A percentile compares a stretch with the other conserved stretches of the same genome.
phyloP scores from a whole-genome alignment of 441 rosid genomes.

The Caryocar brasiliense region DNA sequence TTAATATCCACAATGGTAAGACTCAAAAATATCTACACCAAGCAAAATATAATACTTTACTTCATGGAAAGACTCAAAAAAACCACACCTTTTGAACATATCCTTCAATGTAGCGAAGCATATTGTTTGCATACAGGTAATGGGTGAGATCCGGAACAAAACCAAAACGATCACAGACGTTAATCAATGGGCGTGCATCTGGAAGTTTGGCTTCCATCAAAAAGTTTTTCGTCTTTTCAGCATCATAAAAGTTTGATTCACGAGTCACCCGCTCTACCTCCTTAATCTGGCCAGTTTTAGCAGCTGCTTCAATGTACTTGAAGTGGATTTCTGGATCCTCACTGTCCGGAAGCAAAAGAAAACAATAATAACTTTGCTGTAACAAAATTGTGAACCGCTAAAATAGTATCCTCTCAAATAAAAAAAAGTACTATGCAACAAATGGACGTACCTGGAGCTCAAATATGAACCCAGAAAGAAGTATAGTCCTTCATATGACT shows the following conservation, averaged over 20 bases:
- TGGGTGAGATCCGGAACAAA: constrained; percentile 97
- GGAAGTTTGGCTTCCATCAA: constrained; percentile 97
- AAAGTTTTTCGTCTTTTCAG: constrained; percentile 92
- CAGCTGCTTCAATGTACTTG: constrained; percentile 95
- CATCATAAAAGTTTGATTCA: constrained; percentile 87
- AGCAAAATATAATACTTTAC: no score
- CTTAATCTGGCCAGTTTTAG: constrained; percentile 93
- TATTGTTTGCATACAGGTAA: constrained; percentile 89
- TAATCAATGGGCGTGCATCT: constrained; percentile 80
- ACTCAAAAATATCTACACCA: constrained; percentile 30
- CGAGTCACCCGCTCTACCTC: constrained; percentile 98
- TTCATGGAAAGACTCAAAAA: not conserved
- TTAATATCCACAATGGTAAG: not conserved
- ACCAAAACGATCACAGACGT: constrained; percentile 98
- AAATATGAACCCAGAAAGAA: constrained; percentile 91
- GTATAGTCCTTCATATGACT: constrained; percentile 94
- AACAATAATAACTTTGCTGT: not conserved
- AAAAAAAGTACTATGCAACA: not conserved
- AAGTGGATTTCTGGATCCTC: constrained; percentile 94
- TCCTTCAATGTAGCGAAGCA: constrained; percentile 98
- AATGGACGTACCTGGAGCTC: constrained; percentile 70
- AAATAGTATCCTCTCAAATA: not conserved
- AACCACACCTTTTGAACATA: constrained; percentile 87
- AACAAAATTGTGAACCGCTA: not conserved
- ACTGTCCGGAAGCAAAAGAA: constrained; percentile 25